A percentile compares a stretch with the other conserved stretches of the same genome.
Conservation (phyloP, 78 protist species). For the Tieghemostelium lacteum region DNA sequence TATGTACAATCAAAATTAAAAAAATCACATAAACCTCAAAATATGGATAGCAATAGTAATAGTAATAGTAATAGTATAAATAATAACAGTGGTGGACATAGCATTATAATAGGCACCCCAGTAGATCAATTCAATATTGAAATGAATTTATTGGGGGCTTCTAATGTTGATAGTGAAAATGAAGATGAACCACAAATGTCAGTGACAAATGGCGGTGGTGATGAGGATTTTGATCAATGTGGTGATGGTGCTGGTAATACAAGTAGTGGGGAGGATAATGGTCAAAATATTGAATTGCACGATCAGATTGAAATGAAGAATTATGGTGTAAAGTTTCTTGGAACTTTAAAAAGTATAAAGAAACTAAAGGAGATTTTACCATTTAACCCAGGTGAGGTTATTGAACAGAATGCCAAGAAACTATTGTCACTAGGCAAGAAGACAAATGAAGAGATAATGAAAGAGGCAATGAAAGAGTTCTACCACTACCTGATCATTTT, state of each 20-base stretch:
- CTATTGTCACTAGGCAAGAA: conserved; percentile 33
- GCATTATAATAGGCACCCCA: too few species aligned
- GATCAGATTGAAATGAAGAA: too few species aligned
- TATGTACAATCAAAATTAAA: conserved; percentile 13
- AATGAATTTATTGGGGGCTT: neutral
- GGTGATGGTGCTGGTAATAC: neutral
- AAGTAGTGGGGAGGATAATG: neutral
- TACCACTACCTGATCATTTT: conserved; percentile 26
- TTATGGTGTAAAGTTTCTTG: too few species aligned
- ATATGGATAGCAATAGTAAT: neutral
- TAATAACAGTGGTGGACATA: too few species aligned
- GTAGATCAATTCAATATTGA: neutral
- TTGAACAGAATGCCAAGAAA: conserved; percentile 45
- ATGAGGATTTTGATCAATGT: neutral
- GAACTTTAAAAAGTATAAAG: too few species aligned
- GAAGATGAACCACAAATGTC: conserved; percentile 5
- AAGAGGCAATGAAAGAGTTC: conserved; percentile 50
- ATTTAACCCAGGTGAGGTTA: too few species aligned
- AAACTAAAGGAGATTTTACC: too few species aligned
- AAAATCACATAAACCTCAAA: neutral
- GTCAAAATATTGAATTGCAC: neutral
- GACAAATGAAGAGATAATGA: conserved; percentile 30
- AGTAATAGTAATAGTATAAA: too few species aligned
- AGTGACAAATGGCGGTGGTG: too few species aligned
- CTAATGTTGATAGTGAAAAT: neutral